These are phyloP conservation scores for Peterozyma xylosa DNA, from an alignment of 805 yeast genomes.

Conservation along the genomic window DNA sequence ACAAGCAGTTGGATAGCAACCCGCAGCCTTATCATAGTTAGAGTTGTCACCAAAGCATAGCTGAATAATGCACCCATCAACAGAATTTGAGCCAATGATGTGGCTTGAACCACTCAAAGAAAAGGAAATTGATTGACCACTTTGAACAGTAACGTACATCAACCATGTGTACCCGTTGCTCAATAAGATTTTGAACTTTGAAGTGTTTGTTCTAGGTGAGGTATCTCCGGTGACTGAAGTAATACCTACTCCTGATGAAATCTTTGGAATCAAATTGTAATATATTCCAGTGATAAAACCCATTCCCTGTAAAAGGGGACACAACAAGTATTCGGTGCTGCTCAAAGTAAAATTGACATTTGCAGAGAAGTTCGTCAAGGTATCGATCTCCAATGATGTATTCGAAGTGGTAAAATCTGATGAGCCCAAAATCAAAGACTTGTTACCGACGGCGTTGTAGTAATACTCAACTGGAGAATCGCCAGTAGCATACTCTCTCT, in stretches of 20 bases:
- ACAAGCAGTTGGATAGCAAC: conserved; percentile 47
- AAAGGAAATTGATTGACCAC: conserved; percentile 24
- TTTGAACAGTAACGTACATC: conserved; percentile 49
- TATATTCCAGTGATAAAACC: conserved; percentile 72
- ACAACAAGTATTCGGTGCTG: conserved; percentile 3
- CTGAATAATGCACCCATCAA: conserved; percentile 50
- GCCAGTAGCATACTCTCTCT: conserved; percentile 66
- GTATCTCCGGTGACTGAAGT: conserved; percentile 34
- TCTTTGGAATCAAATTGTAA: conserved; percentile 41
- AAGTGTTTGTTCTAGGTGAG: conserved; percentile 29
- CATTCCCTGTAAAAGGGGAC: conserved; percentile 71
- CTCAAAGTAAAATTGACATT: conserved; percentile 13
- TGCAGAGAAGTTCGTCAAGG: conserved; percentile 21
- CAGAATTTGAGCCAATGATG: conserved; percentile 34
- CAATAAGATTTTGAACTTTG: conserved; percentile 48
- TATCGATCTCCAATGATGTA: conserved; percentile 19
- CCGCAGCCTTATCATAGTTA: conserved; percentile 56
- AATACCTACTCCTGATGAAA: conserved; percentile 62
- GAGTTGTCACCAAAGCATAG: conserved; percentile 40
- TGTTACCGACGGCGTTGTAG: conserved; percentile 56
- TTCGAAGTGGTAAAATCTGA: conserved; percentile 26
- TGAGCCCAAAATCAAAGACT: conserved; percentile 48
- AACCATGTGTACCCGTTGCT: conserved; percentile 57
- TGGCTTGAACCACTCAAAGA: conserved; percentile 17
- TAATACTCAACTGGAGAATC: conserved; percentile 35